A percentile compares a stretch with the other conserved stretches of the same genome.
Conservation (phyloP, 2,329 filamentous ascomycete genomes). For the Diaporthe amygdali region DNA sequence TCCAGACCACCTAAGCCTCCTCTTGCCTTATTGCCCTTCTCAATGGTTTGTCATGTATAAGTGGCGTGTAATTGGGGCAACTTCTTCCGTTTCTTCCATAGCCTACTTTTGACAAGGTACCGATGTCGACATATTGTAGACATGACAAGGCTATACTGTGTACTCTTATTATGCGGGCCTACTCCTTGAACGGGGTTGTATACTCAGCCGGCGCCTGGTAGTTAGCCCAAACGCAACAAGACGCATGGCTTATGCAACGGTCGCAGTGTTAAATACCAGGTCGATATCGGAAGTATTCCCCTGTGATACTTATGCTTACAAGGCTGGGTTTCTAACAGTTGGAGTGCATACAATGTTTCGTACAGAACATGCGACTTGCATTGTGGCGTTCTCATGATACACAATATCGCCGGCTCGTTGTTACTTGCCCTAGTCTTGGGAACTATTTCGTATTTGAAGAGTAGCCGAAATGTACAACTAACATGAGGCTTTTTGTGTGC, state of each 20-base stretch:
- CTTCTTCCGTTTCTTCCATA: too few species aligned
- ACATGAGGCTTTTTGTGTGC: background rate
- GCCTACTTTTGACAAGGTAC: background rate
- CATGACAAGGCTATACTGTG: background rate
- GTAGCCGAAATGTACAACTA: background rate
- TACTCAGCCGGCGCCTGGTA: background rate
- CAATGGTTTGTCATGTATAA: background rate
- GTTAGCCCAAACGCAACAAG: too few species aligned
- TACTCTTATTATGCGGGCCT: background rate
- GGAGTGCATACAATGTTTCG: background rate
- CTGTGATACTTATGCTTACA: background rate
- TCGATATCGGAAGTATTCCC: background rate
- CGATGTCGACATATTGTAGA: background rate
- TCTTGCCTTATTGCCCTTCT: too few species aligned
- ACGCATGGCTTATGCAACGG: background rate
- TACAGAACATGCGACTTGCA: background rate
- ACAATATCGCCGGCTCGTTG: background rate
- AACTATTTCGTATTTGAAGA: background rate
- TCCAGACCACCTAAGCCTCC: background rate
- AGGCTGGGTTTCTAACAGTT: background rate
- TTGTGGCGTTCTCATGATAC: background rate
- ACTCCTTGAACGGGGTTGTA: background rate
- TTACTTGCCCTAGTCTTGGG: background rate
- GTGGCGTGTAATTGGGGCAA: background rate
- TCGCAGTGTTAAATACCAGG: background rate